A percentile compares a stretch with the other conserved stretches of the same genome.
Evolutionary conservation across 768 basidiomycete genomes (phyloP).

Genomic region (Xanthoconium purpureum): DNA sequence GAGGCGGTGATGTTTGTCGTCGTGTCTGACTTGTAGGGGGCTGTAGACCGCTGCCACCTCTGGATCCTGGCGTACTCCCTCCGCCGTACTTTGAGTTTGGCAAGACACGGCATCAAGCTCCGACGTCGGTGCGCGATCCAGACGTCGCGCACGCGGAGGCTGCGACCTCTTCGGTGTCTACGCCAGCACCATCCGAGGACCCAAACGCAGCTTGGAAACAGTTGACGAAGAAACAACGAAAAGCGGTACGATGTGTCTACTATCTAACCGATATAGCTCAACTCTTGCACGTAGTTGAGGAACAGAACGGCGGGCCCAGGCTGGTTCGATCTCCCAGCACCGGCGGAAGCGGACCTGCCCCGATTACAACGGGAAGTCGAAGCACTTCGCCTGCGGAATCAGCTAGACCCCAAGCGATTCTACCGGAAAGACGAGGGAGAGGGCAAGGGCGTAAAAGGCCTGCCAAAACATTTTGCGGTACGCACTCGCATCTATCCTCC

Average conservation of each 20-base stretch:
- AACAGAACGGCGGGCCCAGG: conserved; percentile 70
- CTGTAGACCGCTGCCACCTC: conserved; percentile 54
- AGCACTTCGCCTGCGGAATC: conserved; percentile 79
- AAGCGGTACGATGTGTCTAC: conserved; percentile 48
- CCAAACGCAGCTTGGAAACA: conserved; percentile 63
- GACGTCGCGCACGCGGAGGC: conserved; percentile 53
- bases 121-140: conserved; percentile 55
- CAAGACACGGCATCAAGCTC: conserved; percentile 39
- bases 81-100: conserved; percentile 60
- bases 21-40: not conserved
- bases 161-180: conserved; percentile 45
- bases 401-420: conserved; percentile 90
- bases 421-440: conserved; percentile 86
- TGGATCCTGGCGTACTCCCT: conserved; percentile 68
- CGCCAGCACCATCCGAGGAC: conserved; percentile 60
- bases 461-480: conserved; percentile 91
- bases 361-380: conserved; percentile 82
- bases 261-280: not conserved
- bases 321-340: conserved; percentile 90
- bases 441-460: conserved; percentile 76
- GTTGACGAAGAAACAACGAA: conserved; percentile 69
- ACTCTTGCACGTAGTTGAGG: conserved; percentile 46
- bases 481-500: conserved; percentile 25
- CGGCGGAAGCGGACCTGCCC: conserved; percentile 74
- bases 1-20: not conserved